These are phyloP conservation scores for Cadophora sp. DNA, from an alignment of 2,329 filamentous ascomycete species.

Conservation along the genomic window DNA sequence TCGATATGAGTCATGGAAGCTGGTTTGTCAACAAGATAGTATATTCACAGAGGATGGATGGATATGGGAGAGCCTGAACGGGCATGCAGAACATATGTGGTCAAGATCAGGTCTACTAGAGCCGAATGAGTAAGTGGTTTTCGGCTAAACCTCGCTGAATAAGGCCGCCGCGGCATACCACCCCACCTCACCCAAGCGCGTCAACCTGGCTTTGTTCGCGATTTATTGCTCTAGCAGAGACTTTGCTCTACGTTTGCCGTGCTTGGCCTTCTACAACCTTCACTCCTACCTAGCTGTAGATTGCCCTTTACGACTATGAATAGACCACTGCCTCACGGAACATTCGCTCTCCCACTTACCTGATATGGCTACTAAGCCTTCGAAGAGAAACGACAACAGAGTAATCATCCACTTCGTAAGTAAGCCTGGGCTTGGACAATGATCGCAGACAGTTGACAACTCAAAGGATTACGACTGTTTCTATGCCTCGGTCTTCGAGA, in stretches of 20 bases:
- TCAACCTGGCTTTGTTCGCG: not conserved
- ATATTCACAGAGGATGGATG: no score
- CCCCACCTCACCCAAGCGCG: not conserved
- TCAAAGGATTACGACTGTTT: slow-evolving; percentile 84
- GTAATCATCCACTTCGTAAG: slow-evolving; percentile 66
- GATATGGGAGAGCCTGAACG: no score
- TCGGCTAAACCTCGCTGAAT: not conserved
- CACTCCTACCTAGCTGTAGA: not conserved
- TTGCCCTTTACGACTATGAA: slow-evolving; percentile 22
- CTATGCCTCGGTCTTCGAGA: slow-evolving; percentile 87
- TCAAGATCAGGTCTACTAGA: no score
- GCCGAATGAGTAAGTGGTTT: no score
- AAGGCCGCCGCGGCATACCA: not conserved
- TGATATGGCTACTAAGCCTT: slow-evolving; percentile 24
- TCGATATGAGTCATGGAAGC: no score
- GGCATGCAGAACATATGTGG: not conserved
- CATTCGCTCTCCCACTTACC: slow-evolving; percentile 5
- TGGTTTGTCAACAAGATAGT: no score
- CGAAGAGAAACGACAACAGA: slow-evolving; percentile 29
- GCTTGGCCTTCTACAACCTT: not conserved
- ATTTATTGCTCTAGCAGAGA: not conserved
- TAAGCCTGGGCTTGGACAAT: slow-evolving; percentile 8
- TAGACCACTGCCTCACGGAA: slow-evolving; percentile 22
- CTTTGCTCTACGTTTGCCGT: not conserved
- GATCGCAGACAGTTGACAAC: slow-evolving; percentile 19